Percentiles rank a stretch among this genome's conserved stretches.
Evolutionary conservation across 192 early-diverging fungal species (phyloP).

Genomic region (Lobosporangium transversale): DNA sequence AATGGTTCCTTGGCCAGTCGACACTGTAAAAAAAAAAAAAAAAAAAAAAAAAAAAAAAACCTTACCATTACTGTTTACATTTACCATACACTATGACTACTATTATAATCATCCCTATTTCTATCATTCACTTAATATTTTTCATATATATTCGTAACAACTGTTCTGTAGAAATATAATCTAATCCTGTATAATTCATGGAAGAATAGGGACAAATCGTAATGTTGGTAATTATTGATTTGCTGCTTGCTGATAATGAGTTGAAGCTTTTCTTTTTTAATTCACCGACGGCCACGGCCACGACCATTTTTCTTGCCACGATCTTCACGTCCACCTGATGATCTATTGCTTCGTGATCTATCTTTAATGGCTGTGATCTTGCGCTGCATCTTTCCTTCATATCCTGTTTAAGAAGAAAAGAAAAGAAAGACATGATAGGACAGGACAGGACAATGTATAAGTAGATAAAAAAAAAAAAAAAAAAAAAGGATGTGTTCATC

Average conservation of each 20-base stretch:
- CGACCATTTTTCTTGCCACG: slow-evolving; percentile 26
- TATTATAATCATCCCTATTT: too few species aligned
- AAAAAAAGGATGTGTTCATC: too few species aligned
- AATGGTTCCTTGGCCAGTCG: slow-evolving; percentile 54
- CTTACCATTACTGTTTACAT: too few species aligned
- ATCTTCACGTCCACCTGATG: slow-evolving; percentile 29
- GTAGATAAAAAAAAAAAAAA: background rate
- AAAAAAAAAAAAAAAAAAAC: too few species aligned
- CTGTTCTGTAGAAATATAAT: background rate
- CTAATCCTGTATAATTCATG: background rate
- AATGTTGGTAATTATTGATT: background rate
- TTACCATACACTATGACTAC: too few species aligned
- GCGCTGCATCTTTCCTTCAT: slow-evolving; percentile 45
- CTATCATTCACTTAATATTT: background rate
- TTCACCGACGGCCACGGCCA: slow-evolving; percentile 7
- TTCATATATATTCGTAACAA: background rate
- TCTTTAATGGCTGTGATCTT: slow-evolving; percentile 36
- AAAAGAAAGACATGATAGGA: background rate
- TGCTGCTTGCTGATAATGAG: slow-evolving; percentile 6
- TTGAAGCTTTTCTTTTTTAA: too few species aligned
- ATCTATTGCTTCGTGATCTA: slow-evolving; percentile 15
- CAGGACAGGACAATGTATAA: background rate
- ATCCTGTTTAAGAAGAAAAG: slow-evolving; percentile 9
- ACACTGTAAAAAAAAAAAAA: too few species aligned
- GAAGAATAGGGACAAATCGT: background rate